Evolutionary conservation across 176 grass and related monocot species (phyloP).

Genomic region (Triticum urartu): DNA sequence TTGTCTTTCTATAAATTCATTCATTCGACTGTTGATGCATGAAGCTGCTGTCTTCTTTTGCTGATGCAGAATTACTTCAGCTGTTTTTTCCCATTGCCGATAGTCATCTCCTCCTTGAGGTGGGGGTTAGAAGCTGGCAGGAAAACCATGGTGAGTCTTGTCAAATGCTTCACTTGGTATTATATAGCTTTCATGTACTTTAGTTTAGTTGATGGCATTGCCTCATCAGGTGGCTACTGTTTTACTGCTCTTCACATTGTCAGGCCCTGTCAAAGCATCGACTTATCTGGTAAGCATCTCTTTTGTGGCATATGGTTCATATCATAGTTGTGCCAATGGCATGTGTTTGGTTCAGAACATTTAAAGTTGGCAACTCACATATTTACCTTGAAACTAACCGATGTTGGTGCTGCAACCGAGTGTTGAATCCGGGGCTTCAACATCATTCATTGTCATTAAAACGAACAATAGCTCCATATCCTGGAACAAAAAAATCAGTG

Average conservation of each 20-base stretch:
- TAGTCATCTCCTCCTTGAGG: conserved; percentile 90
- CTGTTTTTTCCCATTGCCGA: conserved; percentile 89
- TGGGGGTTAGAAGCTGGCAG: conserved; percentile 79
- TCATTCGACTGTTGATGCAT: background rate
- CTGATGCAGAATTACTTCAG: conserved; percentile 83
- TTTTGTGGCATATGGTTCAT: conserved; percentile 15
- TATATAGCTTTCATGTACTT: background rate
- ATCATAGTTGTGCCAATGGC: background rate
- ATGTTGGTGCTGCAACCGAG: background rate
- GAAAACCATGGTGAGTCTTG: conserved; percentile 76
- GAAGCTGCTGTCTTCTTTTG: background rate
- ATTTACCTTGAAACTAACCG: background rate
- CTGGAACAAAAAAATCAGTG: background rate
- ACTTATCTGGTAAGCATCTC: conserved; percentile 67
- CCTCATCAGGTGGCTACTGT: conserved; percentile 76
- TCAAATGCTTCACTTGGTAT: conserved; percentile 8
- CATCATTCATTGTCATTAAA: background rate
- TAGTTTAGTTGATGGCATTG: conserved; percentile 10
- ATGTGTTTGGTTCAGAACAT: background rate
- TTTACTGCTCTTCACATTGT: conserved; percentile 76
- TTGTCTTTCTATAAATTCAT: background rate
- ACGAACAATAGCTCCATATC: background rate
- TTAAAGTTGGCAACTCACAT: background rate
- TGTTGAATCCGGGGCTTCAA: conserved; percentile 7
- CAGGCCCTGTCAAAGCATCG: conserved; percentile 88